phyloP scores from a whole-genome alignment of 371 early-diverging fungal genomes.

The Homolaphlyctis polyrhiza region DNA sequence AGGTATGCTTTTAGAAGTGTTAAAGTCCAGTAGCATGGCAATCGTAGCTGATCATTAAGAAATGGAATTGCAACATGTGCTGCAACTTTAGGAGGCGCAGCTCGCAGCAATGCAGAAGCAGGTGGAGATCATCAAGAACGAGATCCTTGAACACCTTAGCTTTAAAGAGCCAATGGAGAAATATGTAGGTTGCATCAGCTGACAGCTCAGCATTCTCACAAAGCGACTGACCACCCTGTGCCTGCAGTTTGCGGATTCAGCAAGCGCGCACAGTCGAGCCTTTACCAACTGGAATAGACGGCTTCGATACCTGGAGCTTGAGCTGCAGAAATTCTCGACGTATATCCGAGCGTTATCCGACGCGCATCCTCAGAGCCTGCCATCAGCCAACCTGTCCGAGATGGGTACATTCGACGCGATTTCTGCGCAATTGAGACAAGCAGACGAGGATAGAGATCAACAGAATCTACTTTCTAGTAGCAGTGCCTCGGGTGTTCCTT shows the following conservation, averaged over 20 bases:
- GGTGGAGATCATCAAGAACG: conserved; percentile 30
- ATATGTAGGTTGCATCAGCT: conserved; percentile 23
- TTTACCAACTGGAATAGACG: conserved; percentile 1
- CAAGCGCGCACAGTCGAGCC: neutral
- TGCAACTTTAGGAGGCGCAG: conserved; percentile 32
- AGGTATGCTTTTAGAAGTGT: neutral
- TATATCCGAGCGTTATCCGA: neutral
- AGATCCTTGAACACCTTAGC: conserved; percentile 46
- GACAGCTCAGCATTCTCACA: neutral
- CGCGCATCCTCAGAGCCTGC: too few species aligned
- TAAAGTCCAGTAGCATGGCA: neutral
- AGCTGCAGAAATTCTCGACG: conserved; percentile 3
- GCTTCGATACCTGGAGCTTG: neutral
- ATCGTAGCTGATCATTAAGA: neutral
- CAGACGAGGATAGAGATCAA: too few species aligned
- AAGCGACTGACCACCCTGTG: neutral
- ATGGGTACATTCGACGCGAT: too few species aligned
- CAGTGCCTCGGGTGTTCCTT: neutral
- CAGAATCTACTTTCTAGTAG: too few species aligned
- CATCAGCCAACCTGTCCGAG: too few species aligned
- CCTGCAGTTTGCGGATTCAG: neutral
- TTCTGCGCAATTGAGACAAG: too few species aligned
- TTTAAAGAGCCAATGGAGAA: conserved; percentile 38
- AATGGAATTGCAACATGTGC: neutral
- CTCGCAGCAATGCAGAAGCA: conserved; percentile 38